These are phyloP conservation scores for Madurella mycetomatis DNA, from an alignment of 2,329 filamentous ascomycete genomes.

Conservation along the genomic window DNA sequence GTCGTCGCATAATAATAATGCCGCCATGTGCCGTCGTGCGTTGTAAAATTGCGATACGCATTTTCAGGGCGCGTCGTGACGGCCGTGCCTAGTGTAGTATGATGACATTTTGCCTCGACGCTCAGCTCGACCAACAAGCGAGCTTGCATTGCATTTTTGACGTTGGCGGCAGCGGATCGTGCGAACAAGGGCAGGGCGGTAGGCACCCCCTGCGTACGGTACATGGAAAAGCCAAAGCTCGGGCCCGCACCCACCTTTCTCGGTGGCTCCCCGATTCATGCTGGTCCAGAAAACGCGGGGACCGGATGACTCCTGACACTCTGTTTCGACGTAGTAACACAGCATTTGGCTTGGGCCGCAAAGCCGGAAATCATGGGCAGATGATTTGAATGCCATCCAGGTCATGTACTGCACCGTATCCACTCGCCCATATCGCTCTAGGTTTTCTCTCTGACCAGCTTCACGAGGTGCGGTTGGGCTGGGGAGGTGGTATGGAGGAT, in stretches of 20 bases:
- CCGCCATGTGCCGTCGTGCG: not conserved
- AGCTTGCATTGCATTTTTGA: too few relatives aligned
- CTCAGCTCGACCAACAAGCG: conserved; percentile 4
- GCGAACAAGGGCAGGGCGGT: too few relatives aligned
- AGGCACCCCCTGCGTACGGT: too few relatives aligned
- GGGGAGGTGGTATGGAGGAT: too few relatives aligned
- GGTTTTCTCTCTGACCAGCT: too few relatives aligned
- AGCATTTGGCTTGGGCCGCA: not conserved
- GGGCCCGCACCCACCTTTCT: conserved; percentile 7
- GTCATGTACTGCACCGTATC: not conserved
- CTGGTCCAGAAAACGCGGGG: too few relatives aligned
- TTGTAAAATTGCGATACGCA: conserved; percentile 12
- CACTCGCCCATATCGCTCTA: too few relatives aligned
- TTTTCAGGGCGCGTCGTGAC: not conserved
- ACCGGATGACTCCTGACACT: not conserved
- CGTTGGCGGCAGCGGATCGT: too few relatives aligned
- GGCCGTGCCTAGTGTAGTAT: not conserved
- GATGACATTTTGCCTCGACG: conserved; percentile 1
- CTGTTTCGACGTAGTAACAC: not conserved
- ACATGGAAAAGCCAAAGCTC: conserved; percentile 8
- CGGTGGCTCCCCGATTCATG: too few relatives aligned
- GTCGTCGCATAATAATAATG: not conserved
- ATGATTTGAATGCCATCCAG: not conserved
- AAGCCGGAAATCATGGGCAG: too few relatives aligned
- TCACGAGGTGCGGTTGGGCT: too few relatives aligned